Evolutionary conservation across 163 green algal genomes (phyloP).

Genomic region (Smithsoniella earleae): DNA sequence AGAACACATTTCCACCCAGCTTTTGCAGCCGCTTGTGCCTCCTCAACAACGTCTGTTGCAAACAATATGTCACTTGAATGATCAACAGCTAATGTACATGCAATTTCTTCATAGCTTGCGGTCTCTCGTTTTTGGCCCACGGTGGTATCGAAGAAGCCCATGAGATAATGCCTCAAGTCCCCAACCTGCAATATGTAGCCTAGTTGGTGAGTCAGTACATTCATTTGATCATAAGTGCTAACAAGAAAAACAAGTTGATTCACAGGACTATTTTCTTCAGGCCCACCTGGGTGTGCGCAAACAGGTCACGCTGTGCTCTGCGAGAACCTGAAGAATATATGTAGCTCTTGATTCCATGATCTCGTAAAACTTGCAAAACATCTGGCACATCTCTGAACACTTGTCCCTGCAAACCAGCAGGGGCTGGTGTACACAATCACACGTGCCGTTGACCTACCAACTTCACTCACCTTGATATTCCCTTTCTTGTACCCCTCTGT

Average conservation of each 20-base stretch:
- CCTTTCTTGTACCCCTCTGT: constrained; percentile 61
- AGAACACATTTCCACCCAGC: constrained; percentile 75
- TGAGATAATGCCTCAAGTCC: constrained; percentile 65
- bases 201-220: neutral
- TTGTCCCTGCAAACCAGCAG: constrained; percentile 36
- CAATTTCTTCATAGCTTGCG: constrained; percentile 75
- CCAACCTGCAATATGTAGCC: constrained; percentile 35
- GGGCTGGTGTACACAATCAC: too few relatives aligned
- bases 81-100: constrained; percentile 66
- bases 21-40: constrained; percentile 63
- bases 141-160: constrained; percentile 91
- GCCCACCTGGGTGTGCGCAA: constrained; percentile 58
- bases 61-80: constrained; percentile 60
- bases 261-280: too few relatives aligned
- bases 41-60: constrained; percentile 65
- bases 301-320: constrained; percentile 73
- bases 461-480: constrained; percentile 40
- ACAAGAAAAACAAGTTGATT: too few relatives aligned
- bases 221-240: neutral
- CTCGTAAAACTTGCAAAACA: constrained; percentile 57
- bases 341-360: constrained; percentile 74
- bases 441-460: too few relatives aligned
- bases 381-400: constrained; percentile 76
- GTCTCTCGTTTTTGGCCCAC: constrained; percentile 61
- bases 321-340: constrained; percentile 86